Percentiles rank a stretch among this genome's conserved stretches.
Conservation (phyloP, 2,329 filamentous ascomycete genomes). For the Cercospora nicotianae region DNA sequence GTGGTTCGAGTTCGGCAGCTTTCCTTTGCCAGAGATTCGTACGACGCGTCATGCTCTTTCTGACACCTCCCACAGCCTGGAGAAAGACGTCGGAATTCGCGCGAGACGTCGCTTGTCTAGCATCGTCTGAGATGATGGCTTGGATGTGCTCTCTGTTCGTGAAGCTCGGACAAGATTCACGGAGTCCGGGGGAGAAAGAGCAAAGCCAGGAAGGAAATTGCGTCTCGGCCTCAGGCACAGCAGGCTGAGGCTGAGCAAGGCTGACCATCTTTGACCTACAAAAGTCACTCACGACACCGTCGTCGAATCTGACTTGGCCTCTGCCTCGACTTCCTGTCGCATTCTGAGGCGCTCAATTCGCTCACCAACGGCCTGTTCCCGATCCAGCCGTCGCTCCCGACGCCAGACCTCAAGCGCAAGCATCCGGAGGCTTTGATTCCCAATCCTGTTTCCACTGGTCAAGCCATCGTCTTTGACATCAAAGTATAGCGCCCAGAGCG, state of each 20-base stretch:
- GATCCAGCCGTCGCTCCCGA: constrained; percentile 33
- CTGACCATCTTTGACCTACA: background rate
- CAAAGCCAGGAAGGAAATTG: no score
- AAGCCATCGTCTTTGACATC: constrained; percentile 50
- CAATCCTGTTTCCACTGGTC: constrained; percentile 31
- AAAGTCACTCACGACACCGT: constrained; percentile 17
- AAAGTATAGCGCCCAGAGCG: constrained; percentile 56
- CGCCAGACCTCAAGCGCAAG: constrained; percentile 37
- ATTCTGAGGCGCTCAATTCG: constrained; percentile 31
- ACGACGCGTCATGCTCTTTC: background rate
- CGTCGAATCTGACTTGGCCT: constrained; percentile 14
- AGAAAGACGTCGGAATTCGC: background rate
- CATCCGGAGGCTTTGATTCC: constrained; percentile 33
- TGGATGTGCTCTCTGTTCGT: background rate
- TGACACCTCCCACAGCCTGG: background rate
- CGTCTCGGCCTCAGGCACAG: no score
- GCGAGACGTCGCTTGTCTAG: background rate
- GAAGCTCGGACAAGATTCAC: no score
- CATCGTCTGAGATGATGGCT: background rate
- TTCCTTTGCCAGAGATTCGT: background rate
- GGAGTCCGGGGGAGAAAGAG: no score
- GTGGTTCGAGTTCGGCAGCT: background rate
- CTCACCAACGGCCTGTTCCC: constrained; percentile 31
- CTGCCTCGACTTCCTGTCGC: constrained; percentile 13
- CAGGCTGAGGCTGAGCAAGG: background rate